Evolutionary conservation across 805 yeast species (phyloP).

Genomic region (Saccharomycopsis malanga): DNA sequence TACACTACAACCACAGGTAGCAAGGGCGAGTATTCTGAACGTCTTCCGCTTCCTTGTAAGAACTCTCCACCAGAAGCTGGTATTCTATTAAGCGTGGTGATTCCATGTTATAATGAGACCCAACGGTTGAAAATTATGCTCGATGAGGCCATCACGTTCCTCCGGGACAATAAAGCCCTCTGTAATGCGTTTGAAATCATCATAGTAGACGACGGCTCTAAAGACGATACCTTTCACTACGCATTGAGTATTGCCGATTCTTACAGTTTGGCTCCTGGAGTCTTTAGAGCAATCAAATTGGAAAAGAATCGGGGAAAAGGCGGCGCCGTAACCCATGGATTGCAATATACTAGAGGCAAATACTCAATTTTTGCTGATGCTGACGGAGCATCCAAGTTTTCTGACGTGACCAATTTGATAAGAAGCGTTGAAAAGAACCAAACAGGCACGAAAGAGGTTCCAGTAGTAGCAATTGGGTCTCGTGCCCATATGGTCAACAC

Average conservation of each 20-base stretch:
- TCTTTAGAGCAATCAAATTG: constrained; percentile 63
- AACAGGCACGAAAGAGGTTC: constrained; percentile 23
- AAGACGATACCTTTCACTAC: constrained; percentile 67
- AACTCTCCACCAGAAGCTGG: constrained; percentile 4
- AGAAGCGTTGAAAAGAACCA: constrained; percentile 30
- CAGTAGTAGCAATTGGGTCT: constrained; percentile 80
- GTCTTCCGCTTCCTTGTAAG: constrained; percentile 9
- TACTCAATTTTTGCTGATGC: constrained; percentile 90
- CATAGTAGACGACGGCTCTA: constrained; percentile 88
- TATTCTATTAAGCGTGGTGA: constrained; percentile 39
- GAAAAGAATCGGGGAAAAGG: constrained; percentile 85
- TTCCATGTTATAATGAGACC: constrained; percentile 93
- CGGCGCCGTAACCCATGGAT: constrained; percentile 94
- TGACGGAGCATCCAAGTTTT: constrained; percentile 87
- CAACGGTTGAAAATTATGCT: constrained; percentile 64
- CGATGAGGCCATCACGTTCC: constrained; percentile 54
- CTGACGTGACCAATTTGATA: constrained; percentile 53
- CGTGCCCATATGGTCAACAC: constrained; percentile 95
- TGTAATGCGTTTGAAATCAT: constrained; percentile 61
- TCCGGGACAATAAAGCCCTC: constrained; percentile 31
- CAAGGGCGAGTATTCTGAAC: constrained; percentile 10
- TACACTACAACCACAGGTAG: constrained; percentile 13
- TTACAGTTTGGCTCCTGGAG: constrained; percentile 45
- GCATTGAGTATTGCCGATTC: constrained; percentile 53
- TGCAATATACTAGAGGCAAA: constrained; percentile 65